Percentiles rank a stretch among this genome's conserved stretches.
phyloP scores from a whole-genome alignment of 2,329 filamentous ascomycete genomes.

The Colletotrichum tanaceti region DNA sequence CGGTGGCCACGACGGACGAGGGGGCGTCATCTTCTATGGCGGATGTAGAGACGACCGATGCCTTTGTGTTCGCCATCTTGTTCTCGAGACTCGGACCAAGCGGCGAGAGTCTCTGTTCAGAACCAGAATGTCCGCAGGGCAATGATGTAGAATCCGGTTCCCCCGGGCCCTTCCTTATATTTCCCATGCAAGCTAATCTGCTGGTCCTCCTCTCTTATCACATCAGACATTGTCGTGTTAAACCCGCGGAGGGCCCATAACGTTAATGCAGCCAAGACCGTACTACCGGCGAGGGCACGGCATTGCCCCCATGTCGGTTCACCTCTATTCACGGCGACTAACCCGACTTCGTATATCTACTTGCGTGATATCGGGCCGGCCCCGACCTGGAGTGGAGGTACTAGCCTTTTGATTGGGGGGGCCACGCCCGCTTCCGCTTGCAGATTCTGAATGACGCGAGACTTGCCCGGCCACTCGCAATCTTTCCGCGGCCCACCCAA shows the following conservation, averaged over 20 bases:
- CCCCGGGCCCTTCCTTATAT: neutral
- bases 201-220: conserved; percentile 8
- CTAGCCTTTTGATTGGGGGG: neutral
- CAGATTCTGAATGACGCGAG: conserved; percentile 9
- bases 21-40: neutral
- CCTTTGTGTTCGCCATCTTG: neutral
- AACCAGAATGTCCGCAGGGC: neutral
- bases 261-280: conserved; percentile 14
- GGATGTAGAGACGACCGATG: neutral
- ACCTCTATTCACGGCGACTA: neutral
- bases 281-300: neutral
- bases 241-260: neutral
- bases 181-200: neutral
- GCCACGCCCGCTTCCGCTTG: no score
- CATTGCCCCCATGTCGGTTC: neutral
- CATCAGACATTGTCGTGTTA: conserved; percentile 17
- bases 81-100: neutral
- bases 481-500: conserved; percentile 9
- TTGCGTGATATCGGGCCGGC: conserved; percentile 8
- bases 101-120: neutral
- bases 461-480: conserved; percentile 20
- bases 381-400: neutral
- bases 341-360: neutral
- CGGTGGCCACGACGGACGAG: rapidly evolving
- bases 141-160: neutral